Conservation (phyloP, 2,329 filamentous ascomycete genomes). For the Penicillium sclerotigenum region DNA sequence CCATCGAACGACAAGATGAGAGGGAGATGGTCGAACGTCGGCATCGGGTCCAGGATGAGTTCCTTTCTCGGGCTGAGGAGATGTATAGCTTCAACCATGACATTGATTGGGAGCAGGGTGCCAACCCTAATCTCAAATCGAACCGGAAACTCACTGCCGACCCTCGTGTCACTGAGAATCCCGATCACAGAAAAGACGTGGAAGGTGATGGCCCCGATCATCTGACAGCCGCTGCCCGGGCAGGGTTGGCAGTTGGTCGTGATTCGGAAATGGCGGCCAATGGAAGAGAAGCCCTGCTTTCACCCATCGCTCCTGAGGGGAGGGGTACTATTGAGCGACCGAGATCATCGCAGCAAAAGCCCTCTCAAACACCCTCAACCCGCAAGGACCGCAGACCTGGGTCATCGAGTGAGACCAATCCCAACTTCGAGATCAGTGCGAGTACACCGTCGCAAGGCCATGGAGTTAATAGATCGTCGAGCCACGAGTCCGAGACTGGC, state of each 20-base stretch:
- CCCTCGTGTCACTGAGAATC: slow-evolving; percentile 57
- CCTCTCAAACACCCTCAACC: slow-evolving; percentile 16
- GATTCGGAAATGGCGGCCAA: slow-evolving; percentile 68
- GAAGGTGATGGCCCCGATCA: slow-evolving; percentile 74
- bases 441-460: slow-evolving; percentile 38
- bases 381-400: slow-evolving; percentile 19
- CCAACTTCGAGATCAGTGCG: slow-evolving; percentile 20
- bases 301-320: slow-evolving; percentile 61
- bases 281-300: slow-evolving; percentile 67
- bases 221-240: slow-evolving; percentile 64
- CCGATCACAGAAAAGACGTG: slow-evolving; percentile 69
- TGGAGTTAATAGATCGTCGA: slow-evolving; percentile 64
- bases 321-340: slow-evolving; percentile 57
- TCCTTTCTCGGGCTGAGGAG: slow-evolving; percentile 54
- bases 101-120: slow-evolving; percentile 59
- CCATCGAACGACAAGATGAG: slow-evolving; percentile 40
- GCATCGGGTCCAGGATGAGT: slow-evolving; percentile 53
- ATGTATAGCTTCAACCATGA: slow-evolving; percentile 73
- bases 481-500: slow-evolving; percentile 81
- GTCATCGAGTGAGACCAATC: slow-evolving; percentile 14
- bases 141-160: slow-evolving; percentile 57
- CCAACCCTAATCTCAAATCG: slow-evolving; percentile 56
- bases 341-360: slow-evolving; percentile 42
- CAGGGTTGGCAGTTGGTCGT: slow-evolving; percentile 61
- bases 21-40: slow-evolving; percentile 43